Base-by-base conservation (phyloP, 2,329 filamentous ascomycete species). In the Esteya vermicola region DNA sequence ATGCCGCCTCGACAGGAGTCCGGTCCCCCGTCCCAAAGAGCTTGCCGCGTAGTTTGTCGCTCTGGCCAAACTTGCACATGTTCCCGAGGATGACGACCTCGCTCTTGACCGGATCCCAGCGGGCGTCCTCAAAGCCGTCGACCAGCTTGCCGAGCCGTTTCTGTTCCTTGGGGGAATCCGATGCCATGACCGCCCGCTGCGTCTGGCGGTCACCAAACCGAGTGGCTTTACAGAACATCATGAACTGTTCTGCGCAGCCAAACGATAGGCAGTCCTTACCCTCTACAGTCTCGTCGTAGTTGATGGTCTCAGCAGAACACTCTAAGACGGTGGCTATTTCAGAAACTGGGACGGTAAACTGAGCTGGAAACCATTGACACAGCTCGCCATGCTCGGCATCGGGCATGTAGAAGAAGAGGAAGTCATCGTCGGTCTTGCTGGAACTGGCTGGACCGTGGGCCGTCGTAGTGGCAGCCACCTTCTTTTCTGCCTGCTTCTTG, bases 1-100 rank as follows among this genome's bases (percentile, higher is more conserved):
- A 71, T 42, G 66, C 66, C 26, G 73, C 73, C 57, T 79, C 76
- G 2, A 80, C 72, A 16, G 83, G 51, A 54, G 77, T 68, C 33
- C 68, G 58, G 4, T 73, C 66, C 0, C 70, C 73, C 2, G 78
- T 81, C 9, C 52, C 62, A 30, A 81, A 52, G 43, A 83, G 50
- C 56, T 60, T 54, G 26, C 27, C 14, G 9, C 18, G 18, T 3
- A 38, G 20, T 18, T 36, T 22, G 18, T 4, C 9, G 16, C 42
- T 39, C 13, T 41, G 30, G 3, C 65, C 71, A 48, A 81, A 81
- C 50, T 81, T 81, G 48, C 67, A 62, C 35, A 65, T 61, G 39
- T 67, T 79, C 1, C 70, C 76, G n/a, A 68, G 59, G 77, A 41
- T 82, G 68, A 4, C 53, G 47, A 33, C 61, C 54, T 33, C 73